Evolutionary conservation across 805 yeast species (phyloP), one percentile per base, ranked within the genome.

Genomic region (Hanseniaspora guilliermondii): DNA sequence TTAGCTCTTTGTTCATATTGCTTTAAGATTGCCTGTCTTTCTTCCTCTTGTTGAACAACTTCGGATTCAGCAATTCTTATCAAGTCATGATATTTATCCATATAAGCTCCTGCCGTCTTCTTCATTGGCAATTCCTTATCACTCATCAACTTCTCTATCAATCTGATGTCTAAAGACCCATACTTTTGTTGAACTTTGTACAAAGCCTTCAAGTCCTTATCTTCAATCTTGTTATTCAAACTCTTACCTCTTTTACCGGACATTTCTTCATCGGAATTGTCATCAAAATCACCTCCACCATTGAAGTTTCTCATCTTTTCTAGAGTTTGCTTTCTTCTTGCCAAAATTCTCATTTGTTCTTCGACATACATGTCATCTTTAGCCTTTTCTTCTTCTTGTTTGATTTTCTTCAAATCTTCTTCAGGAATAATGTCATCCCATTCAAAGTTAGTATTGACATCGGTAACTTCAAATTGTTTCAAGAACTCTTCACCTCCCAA

Each of bases 401-500:
- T 93, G 61, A 93, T 75, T 65, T 85, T 87, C 57, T 80, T 76
- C 59, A 94, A 74, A 67, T 93, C 98, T 45, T 86, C 95, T 59
- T 87, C 89, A 0, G 99, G 99, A 62, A 93, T 93, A 61, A 93
- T 93, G 68, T 93, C 99, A 71, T 93, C 97, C 99, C 99, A 93
- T 59, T 88, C 94, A 58, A 91, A 88, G 67, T 91, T 96, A 0
- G 98, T 97, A 71, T 93, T 93, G 68, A 89, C 94, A 66, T 93
- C 98, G 0, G 99, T 93, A 53, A 93, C 98, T 69, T 93, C 98
- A 67, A 93, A 93, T 70, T 93, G 99, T 64, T 81, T 87, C 70
- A 93, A 76, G 65, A 93, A 93, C 70, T 93, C 99, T 68, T 93
- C 99, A 56, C 97, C 96, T 57, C 99, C 99, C 54, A 93, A 74